Percentiles rank a stretch among this genome's conserved stretches.
Evolutionary conservation across 371 early-diverging fungal species (phyloP).

Genomic region (Synchytrium microbalum): DNA sequence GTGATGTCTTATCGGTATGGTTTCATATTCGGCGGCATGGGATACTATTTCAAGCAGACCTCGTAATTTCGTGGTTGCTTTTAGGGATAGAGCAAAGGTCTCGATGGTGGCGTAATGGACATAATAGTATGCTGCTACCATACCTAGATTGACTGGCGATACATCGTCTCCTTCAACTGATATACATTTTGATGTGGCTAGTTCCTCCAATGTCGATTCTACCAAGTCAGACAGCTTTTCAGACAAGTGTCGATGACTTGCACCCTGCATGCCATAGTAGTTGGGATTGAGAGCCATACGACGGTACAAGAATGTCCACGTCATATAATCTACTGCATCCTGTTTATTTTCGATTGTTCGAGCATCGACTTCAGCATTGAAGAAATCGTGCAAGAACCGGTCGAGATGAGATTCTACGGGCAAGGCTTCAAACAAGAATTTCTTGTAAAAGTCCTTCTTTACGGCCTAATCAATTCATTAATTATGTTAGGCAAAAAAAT

Average conservation of each 20-base stretch:
- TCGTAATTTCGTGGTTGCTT: constrained; percentile 74
- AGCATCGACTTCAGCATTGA: constrained; percentile 93
- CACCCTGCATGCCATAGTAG: constrained; percentile 83
- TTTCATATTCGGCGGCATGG: constrained; percentile 86
- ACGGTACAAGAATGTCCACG: constrained; percentile 95
- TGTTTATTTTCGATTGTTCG: constrained; percentile 93
- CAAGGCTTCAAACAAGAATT: constrained; percentile 88
- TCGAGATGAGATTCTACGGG: constrained; percentile 93
- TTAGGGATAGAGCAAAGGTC: constrained; percentile 80
- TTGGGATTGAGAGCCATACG: constrained; percentile 93
- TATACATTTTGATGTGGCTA: constrained; percentile 83
- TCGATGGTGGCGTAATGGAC: constrained; percentile 90
- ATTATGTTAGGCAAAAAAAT: not conserved
- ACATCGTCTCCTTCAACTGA: constrained; percentile 74
- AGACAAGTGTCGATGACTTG: constrained; percentile 64
- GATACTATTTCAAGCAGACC: constrained; percentile 88
- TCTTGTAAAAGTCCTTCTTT: constrained; percentile 94
- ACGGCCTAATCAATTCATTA: constrained; percentile 32
- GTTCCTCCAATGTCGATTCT: constrained; percentile 77
- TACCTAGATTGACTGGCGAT: constrained; percentile 83
- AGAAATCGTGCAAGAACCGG: constrained; percentile 77
- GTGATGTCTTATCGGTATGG: constrained; percentile 86
- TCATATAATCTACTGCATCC: constrained; percentile 95
- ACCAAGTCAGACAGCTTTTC: constrained; percentile 92
- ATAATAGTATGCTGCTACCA: constrained; percentile 95